These are phyloP conservation scores for Hevea brasiliensis DNA, from an alignment of 345 rosid genomes.

Conservation along the genomic window DNA sequence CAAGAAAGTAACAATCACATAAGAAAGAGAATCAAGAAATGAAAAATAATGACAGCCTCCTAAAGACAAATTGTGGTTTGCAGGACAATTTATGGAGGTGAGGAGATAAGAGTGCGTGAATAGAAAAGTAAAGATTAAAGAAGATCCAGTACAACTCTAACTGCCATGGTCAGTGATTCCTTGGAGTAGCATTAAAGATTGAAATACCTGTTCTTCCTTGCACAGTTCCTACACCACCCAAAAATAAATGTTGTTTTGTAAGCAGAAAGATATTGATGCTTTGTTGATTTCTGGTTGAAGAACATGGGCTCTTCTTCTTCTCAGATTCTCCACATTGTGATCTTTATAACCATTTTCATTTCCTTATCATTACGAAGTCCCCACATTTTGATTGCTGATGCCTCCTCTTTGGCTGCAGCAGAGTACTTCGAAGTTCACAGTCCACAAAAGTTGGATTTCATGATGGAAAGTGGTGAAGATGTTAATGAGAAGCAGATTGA, in stretches of 20 bases:
- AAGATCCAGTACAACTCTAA: conserved; percentile 61
- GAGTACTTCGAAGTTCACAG: conserved; percentile 26
- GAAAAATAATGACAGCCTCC: not conserved
- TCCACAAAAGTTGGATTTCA: conserved; percentile 24
- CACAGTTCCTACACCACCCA: conserved; percentile 33
- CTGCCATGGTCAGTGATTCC: conserved; percentile 97
- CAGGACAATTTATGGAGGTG: conserved; percentile 45
- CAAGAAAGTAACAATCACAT: not conserved
- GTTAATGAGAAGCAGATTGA: conserved; percentile 25
- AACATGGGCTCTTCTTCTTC: conserved; percentile 47
- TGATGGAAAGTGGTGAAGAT: conserved; percentile 27
- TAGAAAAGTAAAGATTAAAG: conserved; percentile 38
- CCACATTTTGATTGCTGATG: conserved; percentile 40
- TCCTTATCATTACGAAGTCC: conserved; percentile 43
- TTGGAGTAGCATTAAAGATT: conserved; percentile 99
- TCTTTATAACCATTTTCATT: conserved; percentile 37
- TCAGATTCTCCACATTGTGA: conserved; percentile 50
- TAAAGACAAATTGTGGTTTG: conserved; percentile 24
- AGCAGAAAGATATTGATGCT: conserved; percentile 33
- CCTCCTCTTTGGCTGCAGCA: conserved; percentile 30
- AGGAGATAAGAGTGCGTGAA: conserved; percentile 42
- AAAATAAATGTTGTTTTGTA: conserved; percentile 28
- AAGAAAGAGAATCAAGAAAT: not conserved
- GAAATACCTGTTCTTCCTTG: conserved; percentile 26
- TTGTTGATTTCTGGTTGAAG: conserved; percentile 37